Percentiles rank a stretch among this genome's conserved stretches.
phyloP scores from a whole-genome alignment of 2,329 filamentous ascomycete genomes.

The Ophiostoma sp. region DNA sequence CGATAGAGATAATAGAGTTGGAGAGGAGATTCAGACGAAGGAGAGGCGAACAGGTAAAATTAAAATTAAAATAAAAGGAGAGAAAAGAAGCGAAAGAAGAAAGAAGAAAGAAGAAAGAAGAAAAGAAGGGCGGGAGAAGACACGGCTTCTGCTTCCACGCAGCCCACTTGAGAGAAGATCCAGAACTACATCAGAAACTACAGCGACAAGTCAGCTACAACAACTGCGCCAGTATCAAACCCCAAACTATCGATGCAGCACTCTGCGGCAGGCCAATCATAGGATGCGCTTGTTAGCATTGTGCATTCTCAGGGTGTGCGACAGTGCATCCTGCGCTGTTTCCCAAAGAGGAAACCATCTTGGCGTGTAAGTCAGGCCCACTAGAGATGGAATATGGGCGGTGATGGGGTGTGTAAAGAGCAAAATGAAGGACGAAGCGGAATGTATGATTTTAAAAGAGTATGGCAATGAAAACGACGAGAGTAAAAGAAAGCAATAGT shows the following conservation, averaged over 20 bases:
- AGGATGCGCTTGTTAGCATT: constrained; percentile 16
- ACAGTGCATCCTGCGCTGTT: neutral
- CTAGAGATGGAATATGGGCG: neutral
- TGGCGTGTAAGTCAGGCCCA: neutral
- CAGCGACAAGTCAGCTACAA: neutral
- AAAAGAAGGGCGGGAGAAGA: constrained; percentile 1
- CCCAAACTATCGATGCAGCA: neutral
- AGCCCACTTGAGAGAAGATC: neutral
- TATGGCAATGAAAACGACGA: too few species aligned
- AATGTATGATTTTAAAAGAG: too few species aligned
- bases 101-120: neutral
- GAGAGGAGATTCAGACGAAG: too few species aligned
- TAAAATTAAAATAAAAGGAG: neutral
- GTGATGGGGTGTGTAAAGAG: neutral
- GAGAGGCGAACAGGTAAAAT: neutral
- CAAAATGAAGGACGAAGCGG: too few species aligned
- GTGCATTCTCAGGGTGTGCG: constrained; percentile 19
- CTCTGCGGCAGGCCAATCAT: constrained; percentile 8
- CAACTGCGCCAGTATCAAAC: neutral
- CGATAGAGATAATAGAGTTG: neutral
- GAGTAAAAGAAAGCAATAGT: too few species aligned
- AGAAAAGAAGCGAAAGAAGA: neutral
- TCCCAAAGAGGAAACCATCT: neutral
- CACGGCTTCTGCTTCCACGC: neutral
- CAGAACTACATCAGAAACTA: too few species aligned